Evolutionary conservation across 1,284 basidiomycete genomes (phyloP), one percentile per base, ranked within the genome.

Genomic region (Fomitopsis palustris): DNA sequence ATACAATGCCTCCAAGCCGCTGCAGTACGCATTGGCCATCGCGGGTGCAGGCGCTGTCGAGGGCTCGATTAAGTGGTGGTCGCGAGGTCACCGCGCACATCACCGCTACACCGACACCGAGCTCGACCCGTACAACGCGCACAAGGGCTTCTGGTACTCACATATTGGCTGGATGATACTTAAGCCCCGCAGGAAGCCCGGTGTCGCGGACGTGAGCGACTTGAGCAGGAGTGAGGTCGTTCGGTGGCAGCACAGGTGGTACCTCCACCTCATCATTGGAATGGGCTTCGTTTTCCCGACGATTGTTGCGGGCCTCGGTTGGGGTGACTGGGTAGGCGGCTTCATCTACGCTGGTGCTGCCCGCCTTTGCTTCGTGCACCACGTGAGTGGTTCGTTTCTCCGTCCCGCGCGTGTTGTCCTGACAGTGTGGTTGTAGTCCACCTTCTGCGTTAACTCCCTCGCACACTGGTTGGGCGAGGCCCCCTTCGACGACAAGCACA

Each of bases 91-190:
- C 79, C 89, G 95, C 62, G 93, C 95, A 9, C 94, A 96, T 77
- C 94, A 96, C 74, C 85, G 93, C 54, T 96, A 96, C 79, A 96
- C 94, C 71, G 95, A 97, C 77, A 96, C 95, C 67, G 91, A 95
- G 59, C 88, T 97, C 62, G 94, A 96, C 77, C 95, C 94, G 0
- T 97, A 96, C 79, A 91, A 91, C 63, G 93, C 95, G 7, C 90
- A 95, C 77, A 85, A 88, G 69, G 95, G 95, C 27, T 80, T 92
- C 65, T 79, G 80, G 62, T 88, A 84, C 78, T 87, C 92, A 0
- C 95, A 96, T 70, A 79, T 96, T 62, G 94, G 93, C 49, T 97
- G 95, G 95, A 95, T 96, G 90, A 70, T 97, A 64, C 66, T 96
- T 75, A 95, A 95, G 78, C 93, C 95, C 53, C 86, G 93, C 56